These are phyloP conservation scores for Luvunga scandens DNA, from an alignment of 345 rosid genomes.

Conservation along the genomic window DNA sequence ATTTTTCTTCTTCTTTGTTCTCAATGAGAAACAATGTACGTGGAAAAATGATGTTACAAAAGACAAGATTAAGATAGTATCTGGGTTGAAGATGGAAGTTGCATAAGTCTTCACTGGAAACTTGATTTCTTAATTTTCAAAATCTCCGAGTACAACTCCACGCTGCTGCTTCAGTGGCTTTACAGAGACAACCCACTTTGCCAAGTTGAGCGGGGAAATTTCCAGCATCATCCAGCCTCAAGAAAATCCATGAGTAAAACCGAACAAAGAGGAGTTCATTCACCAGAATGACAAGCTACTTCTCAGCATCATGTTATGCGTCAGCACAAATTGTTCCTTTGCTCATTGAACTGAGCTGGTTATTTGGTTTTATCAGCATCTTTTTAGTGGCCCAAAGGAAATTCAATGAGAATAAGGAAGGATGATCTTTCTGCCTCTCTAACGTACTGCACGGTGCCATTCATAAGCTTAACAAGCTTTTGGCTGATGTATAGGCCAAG, in stretches of 20 bases:
- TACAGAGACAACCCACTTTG: neutral
- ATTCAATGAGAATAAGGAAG: conserved; percentile 60
- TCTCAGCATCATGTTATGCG: neutral
- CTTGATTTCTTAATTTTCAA: neutral
- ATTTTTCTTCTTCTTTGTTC: neutral
- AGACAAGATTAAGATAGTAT: neutral
- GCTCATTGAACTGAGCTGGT: neutral
- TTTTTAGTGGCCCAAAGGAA: conserved; percentile 42
- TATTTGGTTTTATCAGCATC: neutral
- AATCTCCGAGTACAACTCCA: neutral
- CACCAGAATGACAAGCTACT: neutral
- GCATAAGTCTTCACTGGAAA: too few relatives aligned
- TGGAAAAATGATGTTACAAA: neutral
- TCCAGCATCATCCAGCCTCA: neutral
- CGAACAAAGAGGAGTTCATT: neutral
- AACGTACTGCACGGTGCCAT: conserved; percentile 70
- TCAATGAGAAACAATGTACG: neutral
- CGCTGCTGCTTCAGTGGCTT: neutral
- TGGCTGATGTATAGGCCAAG: conserved; percentile 66
- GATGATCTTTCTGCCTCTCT: conserved; percentile 70
- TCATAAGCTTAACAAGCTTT: conserved; percentile 79
- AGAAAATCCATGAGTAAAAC: neutral
- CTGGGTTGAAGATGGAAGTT: neutral
- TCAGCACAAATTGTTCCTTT: neutral
- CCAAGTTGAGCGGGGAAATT: neutral